Conservation (phyloP, 179 eudicot genomes). For the Beta macrorhiza region DNA sequence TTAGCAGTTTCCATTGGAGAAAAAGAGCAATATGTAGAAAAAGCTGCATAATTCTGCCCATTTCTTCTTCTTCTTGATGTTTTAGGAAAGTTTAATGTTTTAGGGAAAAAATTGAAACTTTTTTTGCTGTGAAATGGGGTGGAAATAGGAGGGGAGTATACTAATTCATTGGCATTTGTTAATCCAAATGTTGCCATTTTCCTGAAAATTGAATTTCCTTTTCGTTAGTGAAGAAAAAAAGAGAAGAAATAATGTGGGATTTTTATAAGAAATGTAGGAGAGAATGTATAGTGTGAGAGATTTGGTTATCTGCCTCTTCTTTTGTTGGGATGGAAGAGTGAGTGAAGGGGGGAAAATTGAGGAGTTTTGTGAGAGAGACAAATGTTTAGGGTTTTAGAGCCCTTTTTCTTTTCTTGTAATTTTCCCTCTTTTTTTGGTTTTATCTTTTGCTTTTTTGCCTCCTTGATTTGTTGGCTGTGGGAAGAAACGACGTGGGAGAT, state of each 20-base stretch:
- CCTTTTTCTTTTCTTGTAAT: not conserved
- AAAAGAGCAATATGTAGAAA: slow-evolving; percentile 38
- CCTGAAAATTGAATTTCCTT: not conserved
- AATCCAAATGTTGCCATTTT: slow-evolving; percentile 37
- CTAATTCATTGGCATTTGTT: slow-evolving; percentile 36
- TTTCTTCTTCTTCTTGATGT: slow-evolving; percentile 16
- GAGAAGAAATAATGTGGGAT: not conserved
- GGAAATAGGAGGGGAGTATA: slow-evolving; percentile 29
- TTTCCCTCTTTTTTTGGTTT: no score
- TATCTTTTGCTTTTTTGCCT: no score
- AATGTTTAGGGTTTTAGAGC: slow-evolving; percentile 26
- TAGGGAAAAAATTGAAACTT: slow-evolving; percentile 20
- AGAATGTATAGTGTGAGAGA: slow-evolving; percentile 2
- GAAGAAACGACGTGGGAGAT: not conserved
- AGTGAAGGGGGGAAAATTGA: no score
- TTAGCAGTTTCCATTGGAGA: slow-evolving; percentile 69
- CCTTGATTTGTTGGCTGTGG: not conserved
- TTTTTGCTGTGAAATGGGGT: slow-evolving; percentile 31
- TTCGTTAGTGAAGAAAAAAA: not conserved
- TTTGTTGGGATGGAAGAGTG: not conserved
- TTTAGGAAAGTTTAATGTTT: slow-evolving; percentile 3
- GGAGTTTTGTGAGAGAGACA: no score
- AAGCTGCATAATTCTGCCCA: slow-evolving; percentile 18
- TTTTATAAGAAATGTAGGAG: not conserved
- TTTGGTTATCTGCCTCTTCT: no score